A percentile compares a stretch with the other conserved stretches of the same genome.
These are phyloP conservation scores for Fusarium sp. DNA, from an alignment of 2,329 filamentous ascomycete species.

Conservation along the genomic window DNA sequence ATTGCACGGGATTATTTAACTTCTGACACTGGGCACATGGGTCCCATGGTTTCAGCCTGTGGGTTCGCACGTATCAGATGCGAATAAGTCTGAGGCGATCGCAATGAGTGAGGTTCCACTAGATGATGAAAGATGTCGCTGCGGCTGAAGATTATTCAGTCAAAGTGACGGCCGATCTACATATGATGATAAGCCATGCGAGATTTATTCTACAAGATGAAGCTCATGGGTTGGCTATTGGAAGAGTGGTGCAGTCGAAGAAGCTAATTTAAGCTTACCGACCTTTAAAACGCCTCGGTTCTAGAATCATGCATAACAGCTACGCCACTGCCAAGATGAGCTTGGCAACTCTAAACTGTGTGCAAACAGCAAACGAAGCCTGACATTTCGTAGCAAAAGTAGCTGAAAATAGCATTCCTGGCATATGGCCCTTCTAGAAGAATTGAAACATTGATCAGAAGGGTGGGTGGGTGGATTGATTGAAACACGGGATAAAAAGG, in stretches of 20 bases:
- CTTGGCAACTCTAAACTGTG: not conserved
- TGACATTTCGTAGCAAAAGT: not conserved
- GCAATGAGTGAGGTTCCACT: constrained; percentile 4
- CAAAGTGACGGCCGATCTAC: not conserved
- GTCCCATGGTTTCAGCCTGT: constrained; percentile 8
- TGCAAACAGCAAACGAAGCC: fast-evolving
- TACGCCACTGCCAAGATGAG: not conserved
- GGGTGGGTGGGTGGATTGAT: fast-evolving
- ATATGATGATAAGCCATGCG: not conserved
- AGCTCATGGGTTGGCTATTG: not conserved
- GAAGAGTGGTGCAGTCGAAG: not conserved
- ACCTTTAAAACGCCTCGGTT: not conserved
- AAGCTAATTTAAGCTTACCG: not conserved
- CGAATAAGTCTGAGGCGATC: constrained; percentile 4
- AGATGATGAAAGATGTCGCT: not conserved
- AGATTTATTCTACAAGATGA: not conserved
- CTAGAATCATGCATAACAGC: not conserved
- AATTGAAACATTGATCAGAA: not conserved
- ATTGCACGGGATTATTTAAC: constrained; percentile 1
- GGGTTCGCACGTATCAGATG: not conserved
- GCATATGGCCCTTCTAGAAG: no score
- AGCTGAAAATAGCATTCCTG: not conserved
- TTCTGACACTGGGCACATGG: constrained; percentile 2
- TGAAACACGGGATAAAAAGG: not conserved
- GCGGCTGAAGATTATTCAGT: not conserved